Evolutionary conservation across 2,329 filamentous ascomycete genomes (phyloP).

Genomic region (Cladosporium cucumerinum): DNA sequence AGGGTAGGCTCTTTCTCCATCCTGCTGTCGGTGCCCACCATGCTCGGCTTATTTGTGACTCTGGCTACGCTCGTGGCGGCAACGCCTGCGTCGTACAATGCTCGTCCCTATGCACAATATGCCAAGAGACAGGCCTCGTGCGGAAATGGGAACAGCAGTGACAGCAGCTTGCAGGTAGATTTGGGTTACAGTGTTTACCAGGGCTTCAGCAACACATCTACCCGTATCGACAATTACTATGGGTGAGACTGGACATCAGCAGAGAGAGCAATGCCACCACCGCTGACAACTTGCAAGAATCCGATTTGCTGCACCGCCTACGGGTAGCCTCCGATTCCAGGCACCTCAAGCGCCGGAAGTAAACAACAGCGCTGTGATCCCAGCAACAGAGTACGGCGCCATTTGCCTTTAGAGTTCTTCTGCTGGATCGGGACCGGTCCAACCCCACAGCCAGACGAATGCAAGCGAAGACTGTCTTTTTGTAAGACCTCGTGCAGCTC

Average conservation of each 20-base stretch:
- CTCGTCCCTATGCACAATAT: conserved; percentile 17
- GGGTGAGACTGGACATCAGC: conserved; percentile 18
- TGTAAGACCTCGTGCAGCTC: background rate
- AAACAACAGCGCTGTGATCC: background rate
- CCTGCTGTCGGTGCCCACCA: background rate
- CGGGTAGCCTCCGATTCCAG: conserved; percentile 28
- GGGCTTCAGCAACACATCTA: conserved; percentile 21
- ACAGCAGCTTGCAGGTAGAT: conserved; percentile 22
- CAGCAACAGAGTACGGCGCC: background rate
- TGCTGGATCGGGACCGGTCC: background rate
- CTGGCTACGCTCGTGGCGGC: conserved; percentile 15
- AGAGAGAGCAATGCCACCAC: background rate
- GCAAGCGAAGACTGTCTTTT: background rate
- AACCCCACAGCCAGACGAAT: background rate
- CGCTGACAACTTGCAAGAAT: conserved; percentile 20
- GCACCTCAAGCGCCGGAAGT: conserved; percentile 17
- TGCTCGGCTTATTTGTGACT: background rate
- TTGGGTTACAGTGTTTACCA: conserved; percentile 28
- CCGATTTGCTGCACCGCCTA: conserved; percentile 27
- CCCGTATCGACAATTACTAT: conserved; percentile 22
- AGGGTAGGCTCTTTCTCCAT: background rate
- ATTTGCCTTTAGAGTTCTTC: background rate
- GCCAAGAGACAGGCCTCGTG: conserved; percentile 17
- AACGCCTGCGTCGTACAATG: conserved; percentile 18
- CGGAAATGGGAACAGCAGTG: conserved; percentile 3